A percentile compares a stretch with the other conserved stretches of the same genome.
Conservation (phyloP, 2,329 filamentous ascomycete species). For the Trichoderma sp. region DNA sequence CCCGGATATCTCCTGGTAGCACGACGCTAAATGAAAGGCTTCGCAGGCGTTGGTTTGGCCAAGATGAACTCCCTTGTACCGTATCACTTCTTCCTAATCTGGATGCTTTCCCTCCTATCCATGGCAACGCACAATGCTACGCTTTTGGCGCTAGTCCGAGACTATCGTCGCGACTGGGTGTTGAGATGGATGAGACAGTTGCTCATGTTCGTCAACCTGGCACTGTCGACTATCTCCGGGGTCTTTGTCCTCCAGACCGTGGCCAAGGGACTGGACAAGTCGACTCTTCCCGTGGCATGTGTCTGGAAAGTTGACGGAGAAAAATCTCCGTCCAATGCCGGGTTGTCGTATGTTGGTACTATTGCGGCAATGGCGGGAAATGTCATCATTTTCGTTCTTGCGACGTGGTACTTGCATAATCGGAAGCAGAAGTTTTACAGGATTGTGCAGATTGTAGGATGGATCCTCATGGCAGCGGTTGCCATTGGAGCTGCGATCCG, state of each 20-base stretch:
- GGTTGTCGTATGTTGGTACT: constrained; percentile 55
- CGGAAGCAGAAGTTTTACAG: constrained; percentile 54
- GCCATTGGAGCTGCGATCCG: constrained; percentile 58
- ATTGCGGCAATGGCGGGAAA: constrained; percentile 60
- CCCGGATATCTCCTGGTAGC: constrained; percentile 9
- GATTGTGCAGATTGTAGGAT: constrained; percentile 49
- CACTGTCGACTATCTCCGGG: constrained; percentile 54
- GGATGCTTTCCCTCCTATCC: constrained; percentile 63
- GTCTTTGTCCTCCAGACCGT: constrained; percentile 57
- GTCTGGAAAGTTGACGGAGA: constrained; percentile 50
- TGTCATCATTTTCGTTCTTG: constrained; percentile 54
- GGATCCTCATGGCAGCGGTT: constrained; percentile 55
- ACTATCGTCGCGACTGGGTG: constrained; percentile 66
- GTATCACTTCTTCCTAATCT: constrained; percentile 70
- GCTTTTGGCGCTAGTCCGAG: constrained; percentile 61
- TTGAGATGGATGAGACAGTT: constrained; percentile 63
- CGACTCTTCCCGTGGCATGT: constrained; percentile 58
- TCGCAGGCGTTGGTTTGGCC: constrained; percentile 51
- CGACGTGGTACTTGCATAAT: constrained; percentile 63
- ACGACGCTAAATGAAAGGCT: constrained; percentile 10
- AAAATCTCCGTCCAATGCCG: constrained; percentile 35
- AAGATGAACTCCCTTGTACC: constrained; percentile 57
- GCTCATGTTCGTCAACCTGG: constrained; percentile 64
- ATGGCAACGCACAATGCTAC: constrained; percentile 65
- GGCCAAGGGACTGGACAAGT: constrained; percentile 47